Evolutionary conservation across 495 filamentous ascomycete species (phyloP).

Genomic region (Clohesyomyces aquaticus): DNA sequence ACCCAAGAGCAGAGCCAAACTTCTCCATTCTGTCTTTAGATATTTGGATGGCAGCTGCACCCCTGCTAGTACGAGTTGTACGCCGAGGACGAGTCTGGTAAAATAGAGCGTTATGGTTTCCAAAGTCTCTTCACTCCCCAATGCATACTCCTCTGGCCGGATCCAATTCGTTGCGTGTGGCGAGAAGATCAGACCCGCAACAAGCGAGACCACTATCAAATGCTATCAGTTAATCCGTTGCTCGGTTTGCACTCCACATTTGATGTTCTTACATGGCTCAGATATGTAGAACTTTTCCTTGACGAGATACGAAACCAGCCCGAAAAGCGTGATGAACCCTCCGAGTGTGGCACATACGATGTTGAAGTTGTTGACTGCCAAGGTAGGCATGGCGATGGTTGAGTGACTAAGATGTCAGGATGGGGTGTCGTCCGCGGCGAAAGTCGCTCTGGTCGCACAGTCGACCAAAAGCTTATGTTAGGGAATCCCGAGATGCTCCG

Average conservation of each 20-base stretch:
- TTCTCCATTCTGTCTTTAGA: conserved; percentile 77
- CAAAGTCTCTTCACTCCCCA: conserved; percentile 61
- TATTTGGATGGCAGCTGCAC: conserved; percentile 91
- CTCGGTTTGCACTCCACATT: no score
- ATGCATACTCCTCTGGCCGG: conserved; percentile 74
- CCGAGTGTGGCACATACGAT: conserved; percentile 81
- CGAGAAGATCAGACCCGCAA: conserved; percentile 78
- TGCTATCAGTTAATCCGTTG: conserved; percentile 3
- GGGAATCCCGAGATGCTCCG: conserved; percentile 12
- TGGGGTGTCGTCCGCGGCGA: neutral
- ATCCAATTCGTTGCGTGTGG: conserved; percentile 79
- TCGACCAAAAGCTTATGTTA: conserved; percentile 29
- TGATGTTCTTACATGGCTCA: conserved; percentile 77
- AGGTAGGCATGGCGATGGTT: conserved; percentile 70
- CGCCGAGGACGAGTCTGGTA: conserved; percentile 83
- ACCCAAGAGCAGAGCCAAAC: conserved; percentile 73
- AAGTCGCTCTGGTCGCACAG: neutral
- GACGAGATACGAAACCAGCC: conserved; percentile 82
- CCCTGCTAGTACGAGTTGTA: conserved; percentile 87
- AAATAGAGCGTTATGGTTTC: conserved; percentile 77
- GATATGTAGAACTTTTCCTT: conserved; percentile 92
- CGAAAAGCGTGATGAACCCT: conserved; percentile 86
- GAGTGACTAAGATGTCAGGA: neutral
- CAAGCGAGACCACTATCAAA: conserved; percentile 72
- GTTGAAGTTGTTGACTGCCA: conserved; percentile 83